Evolutionary conservation across 164 flowering plant genomes (phyloP).

Genomic region (Houttuynia cordata): DNA sequence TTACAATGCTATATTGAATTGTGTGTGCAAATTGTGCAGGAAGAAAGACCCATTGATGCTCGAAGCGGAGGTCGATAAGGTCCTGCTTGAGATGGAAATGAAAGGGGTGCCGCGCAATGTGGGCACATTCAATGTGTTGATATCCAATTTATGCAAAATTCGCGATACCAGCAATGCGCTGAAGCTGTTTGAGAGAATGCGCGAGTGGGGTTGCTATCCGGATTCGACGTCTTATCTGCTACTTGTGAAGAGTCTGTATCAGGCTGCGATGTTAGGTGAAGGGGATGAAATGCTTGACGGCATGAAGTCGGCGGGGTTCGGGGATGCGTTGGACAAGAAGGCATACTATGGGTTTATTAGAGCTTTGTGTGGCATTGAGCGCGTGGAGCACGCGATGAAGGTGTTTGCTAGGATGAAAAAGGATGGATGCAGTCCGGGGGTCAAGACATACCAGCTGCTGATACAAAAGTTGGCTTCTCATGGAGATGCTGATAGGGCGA

Average conservation of each 20-base stretch:
- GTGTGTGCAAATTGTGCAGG: constrained; percentile 82
- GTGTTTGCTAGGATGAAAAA: constrained; percentile 76
- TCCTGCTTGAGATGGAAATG: constrained; percentile 71
- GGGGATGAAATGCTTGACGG: constrained; percentile 94
- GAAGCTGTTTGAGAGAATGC: constrained; percentile 63
- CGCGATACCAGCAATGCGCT: constrained; percentile 69
- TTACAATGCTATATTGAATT: constrained; percentile 75
- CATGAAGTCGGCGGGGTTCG: constrained; percentile 79
- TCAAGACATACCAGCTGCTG: constrained; percentile 67
- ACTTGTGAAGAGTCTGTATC: constrained; percentile 69
- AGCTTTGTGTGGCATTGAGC: constrained; percentile 88
- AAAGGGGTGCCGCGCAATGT: constrained; percentile 74
- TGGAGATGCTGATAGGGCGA: constrained; percentile 55
- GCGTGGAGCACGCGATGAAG: constrained; percentile 81
- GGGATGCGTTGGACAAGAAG: constrained; percentile 44
- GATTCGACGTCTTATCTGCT: constrained; percentile 49
- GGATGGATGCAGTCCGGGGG: constrained; percentile 67
- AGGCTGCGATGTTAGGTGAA: constrained; percentile 87
- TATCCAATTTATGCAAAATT: constrained; percentile 65
- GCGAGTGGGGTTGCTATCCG: constrained; percentile 82
- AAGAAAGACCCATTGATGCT: constrained; percentile 69
- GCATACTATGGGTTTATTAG: constrained; percentile 62
- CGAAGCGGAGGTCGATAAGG: constrained; percentile 48
- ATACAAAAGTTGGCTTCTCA: constrained; percentile 62
- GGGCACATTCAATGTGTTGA: constrained; percentile 81